Evolutionary conservation across 306 rosid species (phyloP).

Genomic region (Sechiopsis laciniata): DNA sequence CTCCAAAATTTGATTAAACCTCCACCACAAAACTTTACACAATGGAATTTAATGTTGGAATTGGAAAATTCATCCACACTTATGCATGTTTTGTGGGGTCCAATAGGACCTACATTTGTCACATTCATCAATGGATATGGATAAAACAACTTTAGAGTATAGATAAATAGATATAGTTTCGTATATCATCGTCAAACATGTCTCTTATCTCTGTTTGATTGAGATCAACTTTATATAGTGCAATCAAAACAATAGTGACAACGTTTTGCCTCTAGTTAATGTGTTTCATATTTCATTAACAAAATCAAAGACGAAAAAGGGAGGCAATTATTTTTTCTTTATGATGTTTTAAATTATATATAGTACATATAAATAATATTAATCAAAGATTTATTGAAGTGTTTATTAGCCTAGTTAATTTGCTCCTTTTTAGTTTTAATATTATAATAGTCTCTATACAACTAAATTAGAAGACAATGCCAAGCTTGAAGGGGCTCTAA

Average conservation of each 20-base stretch:
- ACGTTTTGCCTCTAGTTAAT: too few relatives aligned
- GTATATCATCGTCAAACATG: background rate
- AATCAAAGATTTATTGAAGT: too few relatives aligned
- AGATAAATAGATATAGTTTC: background rate
- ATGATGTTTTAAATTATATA: too few relatives aligned
- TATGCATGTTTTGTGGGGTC: background rate
- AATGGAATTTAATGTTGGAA: background rate
- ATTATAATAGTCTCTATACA: too few relatives aligned
- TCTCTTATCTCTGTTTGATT: background rate
- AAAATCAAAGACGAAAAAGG: background rate
- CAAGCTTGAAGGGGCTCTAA: too few relatives aligned
- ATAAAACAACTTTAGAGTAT: background rate
- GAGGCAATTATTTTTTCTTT: background rate
- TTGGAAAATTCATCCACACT: background rate
- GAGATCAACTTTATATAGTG: background rate
- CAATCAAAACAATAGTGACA: too few relatives aligned
- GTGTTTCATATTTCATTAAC: too few relatives aligned
- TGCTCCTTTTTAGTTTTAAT: too few relatives aligned
- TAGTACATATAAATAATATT: too few relatives aligned
- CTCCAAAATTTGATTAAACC: background rate
- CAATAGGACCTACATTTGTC: background rate
- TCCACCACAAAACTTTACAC: background rate
- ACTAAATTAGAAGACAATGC: too few relatives aligned
- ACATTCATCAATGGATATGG: slow-evolving; percentile 3
- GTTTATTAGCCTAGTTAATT: too few relatives aligned